phyloP scores from a whole-genome alignment of 1,139 yeast species.

The Debaryomyces udenii region DNA sequence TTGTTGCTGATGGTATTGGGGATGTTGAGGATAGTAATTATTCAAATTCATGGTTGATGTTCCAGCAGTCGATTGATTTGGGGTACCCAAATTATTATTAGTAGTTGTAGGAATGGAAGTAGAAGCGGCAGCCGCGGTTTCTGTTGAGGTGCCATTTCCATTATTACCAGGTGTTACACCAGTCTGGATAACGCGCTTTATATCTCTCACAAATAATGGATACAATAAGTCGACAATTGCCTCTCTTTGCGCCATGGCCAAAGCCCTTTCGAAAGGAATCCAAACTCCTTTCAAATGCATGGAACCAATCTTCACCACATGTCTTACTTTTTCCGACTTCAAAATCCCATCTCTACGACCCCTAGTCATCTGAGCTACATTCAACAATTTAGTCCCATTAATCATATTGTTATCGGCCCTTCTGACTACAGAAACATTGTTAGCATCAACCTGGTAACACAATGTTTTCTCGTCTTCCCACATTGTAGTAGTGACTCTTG shows the following conservation, averaged over 20 bases:
- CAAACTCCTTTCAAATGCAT: slow-evolving; percentile 98
- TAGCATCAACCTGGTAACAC: slow-evolving; percentile 94
- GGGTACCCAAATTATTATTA: slow-evolving; percentile 3
- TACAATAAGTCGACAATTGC: slow-evolving; percentile 82
- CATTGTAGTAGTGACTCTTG: slow-evolving; percentile 90
- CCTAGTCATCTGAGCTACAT: slow-evolving; percentile 59
- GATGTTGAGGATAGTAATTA: slow-evolving; percentile 29
- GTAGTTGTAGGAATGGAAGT: slow-evolving; percentile 14
- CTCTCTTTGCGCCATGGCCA: slow-evolving; percentile 88
- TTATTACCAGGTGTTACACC: slow-evolving; percentile 45
- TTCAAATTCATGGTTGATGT: slow-evolving; percentile 17
- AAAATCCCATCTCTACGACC: slow-evolving; percentile 63
- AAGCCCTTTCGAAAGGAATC: slow-evolving; percentile 95
- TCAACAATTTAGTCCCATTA: slow-evolving; percentile 81
- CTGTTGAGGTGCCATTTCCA: slow-evolving; percentile 15
- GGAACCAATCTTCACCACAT: slow-evolving; percentile 94
- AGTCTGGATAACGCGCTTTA: slow-evolving; percentile 66
- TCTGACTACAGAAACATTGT: slow-evolving; percentile 87
- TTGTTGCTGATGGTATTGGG: slow-evolving; percentile 18
- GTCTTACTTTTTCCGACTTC: slow-evolving; percentile 84
- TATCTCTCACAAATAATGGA: slow-evolving; percentile 87
- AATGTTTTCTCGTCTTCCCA: slow-evolving; percentile 97
- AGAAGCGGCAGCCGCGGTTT: slow-evolving; percentile 18
- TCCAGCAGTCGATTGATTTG: slow-evolving; percentile 14
- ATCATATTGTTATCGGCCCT: slow-evolving; percentile 94